A percentile compares a stretch with the other conserved stretches of the same genome.
Evolutionary conservation across 1,284 basidiomycete genomes (phyloP).

Genomic region (Cryptococcus sp.): DNA sequence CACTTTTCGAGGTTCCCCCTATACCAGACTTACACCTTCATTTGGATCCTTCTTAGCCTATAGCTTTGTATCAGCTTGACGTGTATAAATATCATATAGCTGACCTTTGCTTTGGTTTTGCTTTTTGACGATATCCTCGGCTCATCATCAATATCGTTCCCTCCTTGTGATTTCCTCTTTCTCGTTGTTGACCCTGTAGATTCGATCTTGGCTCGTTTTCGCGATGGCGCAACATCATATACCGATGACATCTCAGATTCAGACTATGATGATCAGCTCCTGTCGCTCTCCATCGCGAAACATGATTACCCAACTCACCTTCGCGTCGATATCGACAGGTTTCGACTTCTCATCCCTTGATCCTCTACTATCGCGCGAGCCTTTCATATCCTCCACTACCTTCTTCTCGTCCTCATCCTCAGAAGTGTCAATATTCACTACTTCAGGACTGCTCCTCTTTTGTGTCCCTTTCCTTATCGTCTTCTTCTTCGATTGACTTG

Average conservation of each 20-base stretch:
- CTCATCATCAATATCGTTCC: constrained; percentile 4
- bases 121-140: background rate
- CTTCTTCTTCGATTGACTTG: background rate
- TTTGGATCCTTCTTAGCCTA: constrained; percentile 24
- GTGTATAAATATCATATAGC: background rate
- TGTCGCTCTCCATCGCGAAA: no score
- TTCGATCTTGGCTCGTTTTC: background rate
- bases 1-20: background rate
- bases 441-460: no score
- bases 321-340: no score
- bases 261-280: background rate
- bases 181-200: constrained; percentile 13
- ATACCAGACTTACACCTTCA: constrained; percentile 23
- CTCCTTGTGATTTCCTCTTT: constrained; percentile 46
- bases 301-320: no score
- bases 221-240: constrained; percentile 17
- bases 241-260: constrained; percentile 30
- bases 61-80: background rate
- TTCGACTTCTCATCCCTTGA: no score
- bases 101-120: background rate
- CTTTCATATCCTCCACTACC: no score
- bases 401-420: no score
- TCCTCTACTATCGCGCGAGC: no score
- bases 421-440: no score
- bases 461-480: no score